A percentile compares a stretch with the other conserved stretches of the same genome.
phyloP scores from a whole-genome alignment of 371 early-diverging fungal species.

The Zancudomyces culisetae region DNA sequence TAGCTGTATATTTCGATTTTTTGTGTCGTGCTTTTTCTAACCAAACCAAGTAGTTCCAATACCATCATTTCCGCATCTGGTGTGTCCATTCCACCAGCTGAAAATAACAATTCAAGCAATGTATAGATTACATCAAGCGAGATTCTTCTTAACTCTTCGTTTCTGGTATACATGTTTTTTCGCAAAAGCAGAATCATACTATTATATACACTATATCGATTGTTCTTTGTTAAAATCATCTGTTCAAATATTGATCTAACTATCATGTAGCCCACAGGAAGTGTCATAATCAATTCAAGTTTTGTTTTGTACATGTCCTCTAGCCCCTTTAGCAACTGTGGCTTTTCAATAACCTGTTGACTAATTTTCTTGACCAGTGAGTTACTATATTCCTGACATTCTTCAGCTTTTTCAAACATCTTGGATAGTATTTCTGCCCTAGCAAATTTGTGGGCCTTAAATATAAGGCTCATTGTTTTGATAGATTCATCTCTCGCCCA shows the following conservation, averaged over 20 bases:
- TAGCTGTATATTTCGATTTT: constrained; percentile 13
- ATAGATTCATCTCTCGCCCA: not conserved
- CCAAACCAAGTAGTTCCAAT: constrained; percentile 18
- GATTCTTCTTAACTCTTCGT: constrained; percentile 12
- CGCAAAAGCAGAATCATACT: constrained; percentile 19
- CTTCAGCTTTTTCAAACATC: constrained; percentile 4
- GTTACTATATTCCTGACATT: not conserved
- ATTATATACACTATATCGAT: constrained; percentile 7
- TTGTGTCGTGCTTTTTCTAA: constrained; percentile 21
- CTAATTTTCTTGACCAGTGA: not conserved
- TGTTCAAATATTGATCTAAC: constrained; percentile 4
- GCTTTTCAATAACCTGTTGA: not conserved
- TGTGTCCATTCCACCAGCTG: not conserved
- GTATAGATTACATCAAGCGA: constrained; percentile 16
- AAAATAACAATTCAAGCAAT: not conserved
- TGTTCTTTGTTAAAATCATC: constrained; percentile 13
- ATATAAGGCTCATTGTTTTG: constrained; percentile 1
- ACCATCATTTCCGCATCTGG: constrained; percentile 1
- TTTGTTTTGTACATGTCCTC: too few species aligned
- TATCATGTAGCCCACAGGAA: constrained; percentile 4
- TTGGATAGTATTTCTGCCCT: constrained; percentile 18
- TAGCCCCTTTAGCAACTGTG: not conserved
- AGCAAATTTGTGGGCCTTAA: constrained; percentile 16
- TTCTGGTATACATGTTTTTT: constrained; percentile 19
- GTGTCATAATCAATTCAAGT: constrained; percentile 12